These are phyloP conservation scores for Leccinum fibrillosum DNA, from an alignment of 768 basidiomycete species.

Conservation along the genomic window DNA sequence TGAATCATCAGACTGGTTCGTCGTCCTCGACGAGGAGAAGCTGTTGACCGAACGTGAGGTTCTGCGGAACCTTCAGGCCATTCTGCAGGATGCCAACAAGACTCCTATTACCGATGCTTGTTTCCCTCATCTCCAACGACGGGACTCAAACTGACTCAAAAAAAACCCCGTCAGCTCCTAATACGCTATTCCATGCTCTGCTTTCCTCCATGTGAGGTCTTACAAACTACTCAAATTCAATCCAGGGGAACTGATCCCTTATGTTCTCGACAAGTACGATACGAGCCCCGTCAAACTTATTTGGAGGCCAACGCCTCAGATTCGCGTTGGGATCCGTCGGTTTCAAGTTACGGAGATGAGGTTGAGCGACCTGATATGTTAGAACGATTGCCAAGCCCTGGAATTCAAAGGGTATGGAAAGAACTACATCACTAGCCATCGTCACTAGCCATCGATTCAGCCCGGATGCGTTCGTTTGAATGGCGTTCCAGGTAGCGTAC, in stretches of 20 bases:
- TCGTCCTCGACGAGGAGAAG: conserved; percentile 81
- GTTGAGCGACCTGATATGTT: conserved; percentile 93
- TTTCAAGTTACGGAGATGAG: conserved; percentile 81
- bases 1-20: conserved; percentile 78
- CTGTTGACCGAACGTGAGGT: conserved; percentile 88
- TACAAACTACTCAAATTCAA: too few relatives aligned
- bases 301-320: conserved; percentile 83
- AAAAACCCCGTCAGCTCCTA: too few relatives aligned
- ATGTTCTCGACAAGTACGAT: conserved; percentile 37
- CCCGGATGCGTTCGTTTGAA: conserved; percentile 98
- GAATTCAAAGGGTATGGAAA: conserved; percentile 94
- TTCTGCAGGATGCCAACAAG: conserved; percentile 84
- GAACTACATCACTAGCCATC: conserved; percentile 92
- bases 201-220: too few relatives aligned
- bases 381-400: conserved; percentile 93
- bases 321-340: conserved; percentile 73
- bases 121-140: not conserved
- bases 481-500: conserved; percentile 97
- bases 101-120: conserved; percentile 55
- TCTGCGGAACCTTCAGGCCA: conserved; percentile 83
- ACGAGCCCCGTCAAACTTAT: conserved; percentile 94
- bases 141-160: too few relatives aligned
- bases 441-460: conserved; percentile 50
- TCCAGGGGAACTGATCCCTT: too few relatives aligned
- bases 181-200: too few relatives aligned